Evolutionary conservation across 2,329 filamentous ascomycete genomes (phyloP), one percentile per base, ranked within the genome.

Genomic region (Fusarium buharicum): DNA sequence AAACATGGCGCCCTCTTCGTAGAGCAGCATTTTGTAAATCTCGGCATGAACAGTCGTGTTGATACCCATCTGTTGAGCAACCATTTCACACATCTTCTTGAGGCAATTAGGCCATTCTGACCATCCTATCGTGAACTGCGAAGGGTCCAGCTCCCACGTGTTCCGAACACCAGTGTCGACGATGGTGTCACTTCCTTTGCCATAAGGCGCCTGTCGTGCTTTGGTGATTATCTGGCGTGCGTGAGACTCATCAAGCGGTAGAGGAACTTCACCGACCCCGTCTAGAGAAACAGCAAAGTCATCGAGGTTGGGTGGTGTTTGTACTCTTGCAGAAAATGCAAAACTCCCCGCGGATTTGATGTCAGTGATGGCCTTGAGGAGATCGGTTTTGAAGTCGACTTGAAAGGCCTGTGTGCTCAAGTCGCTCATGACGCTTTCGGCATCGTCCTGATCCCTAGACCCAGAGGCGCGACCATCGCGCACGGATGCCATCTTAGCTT

Each of bases 1-100:
- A 68, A 81, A 82, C 71, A 81, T 79, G 4, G 79, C 79, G 0
- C 80, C 82, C 48, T 80, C 74, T 46, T 81, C 80, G 64, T 84
- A 84, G 3, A 84, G 65, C 4, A 82, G 69, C 70, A 84, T 73
- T 59, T 83, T 84, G 68, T 80, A 77, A 1, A 78, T 64, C 41
- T 81, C 70, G 2, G 76, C 76, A 2, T 47, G 61, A 45, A 78
- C 64, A 38, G 57, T 59, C 2, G 56, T 54, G 2, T 50, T 48
- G 44, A 80, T 69, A 1, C 76, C 77, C 10, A 82, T 67, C 1
- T 71, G 55, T 3, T 55, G 22, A 3, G 61, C 69, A 3, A 76
- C 72, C 3, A 47, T 36, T 1, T 11, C 9, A 2, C 73, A 69
- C 12, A 77, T 16, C 0, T n/a, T 11, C 1, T 69, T 5, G 2